These are phyloP conservation scores for Yarrowia porcina DNA, from an alignment of 805 yeast species.

Conservation along the genomic window DNA sequence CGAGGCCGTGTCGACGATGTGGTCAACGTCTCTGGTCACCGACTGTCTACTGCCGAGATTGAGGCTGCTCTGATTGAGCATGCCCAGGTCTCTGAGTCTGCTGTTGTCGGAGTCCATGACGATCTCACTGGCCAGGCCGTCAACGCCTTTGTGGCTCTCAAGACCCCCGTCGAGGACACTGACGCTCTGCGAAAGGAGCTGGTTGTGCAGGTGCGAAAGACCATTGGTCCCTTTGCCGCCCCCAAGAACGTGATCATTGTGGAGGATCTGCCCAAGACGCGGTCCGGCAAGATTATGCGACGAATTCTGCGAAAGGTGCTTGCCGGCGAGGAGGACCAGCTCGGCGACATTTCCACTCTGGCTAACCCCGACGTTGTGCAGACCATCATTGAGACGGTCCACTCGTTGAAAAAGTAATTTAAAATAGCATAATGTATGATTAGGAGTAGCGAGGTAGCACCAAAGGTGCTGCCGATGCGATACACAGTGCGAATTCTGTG, in stretches of 20 bases:
- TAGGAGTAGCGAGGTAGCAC: no score
- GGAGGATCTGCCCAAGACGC: slow-evolving; percentile 92
- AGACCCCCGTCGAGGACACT: slow-evolving; percentile 45
- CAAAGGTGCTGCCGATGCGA: background rate
- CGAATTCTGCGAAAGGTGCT: slow-evolving; percentile 91
- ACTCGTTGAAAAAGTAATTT: slow-evolving; percentile 34
- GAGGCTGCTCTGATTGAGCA: slow-evolving; percentile 87
- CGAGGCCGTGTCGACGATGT: slow-evolving; percentile 98
- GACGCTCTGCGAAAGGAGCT: slow-evolving; percentile 61
- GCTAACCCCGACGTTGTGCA: slow-evolving; percentile 83
- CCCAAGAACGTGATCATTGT: slow-evolving; percentile 84
- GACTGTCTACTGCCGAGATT: slow-evolving; percentile 97
- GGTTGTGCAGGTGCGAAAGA: slow-evolving; percentile 82
- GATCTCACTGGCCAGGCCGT: slow-evolving; percentile 98
- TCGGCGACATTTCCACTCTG: slow-evolving; percentile 89
- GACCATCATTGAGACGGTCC: slow-evolving; percentile 65
- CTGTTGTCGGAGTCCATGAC: slow-evolving; percentile 94
- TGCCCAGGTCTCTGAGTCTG: slow-evolving; percentile 80
- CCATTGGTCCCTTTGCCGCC: slow-evolving; percentile 91
- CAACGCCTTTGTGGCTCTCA: slow-evolving; percentile 87
- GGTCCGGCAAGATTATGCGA: slow-evolving; percentile 99
- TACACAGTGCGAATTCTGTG: background rate
- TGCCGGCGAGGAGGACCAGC: slow-evolving; percentile 81
- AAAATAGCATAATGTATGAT: background rate
- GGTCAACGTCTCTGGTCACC: slow-evolving; percentile 95